Evolutionary conservation across 495 filamentous ascomycete genomes (phyloP).

Genomic region (Immersiella caudata): DNA sequence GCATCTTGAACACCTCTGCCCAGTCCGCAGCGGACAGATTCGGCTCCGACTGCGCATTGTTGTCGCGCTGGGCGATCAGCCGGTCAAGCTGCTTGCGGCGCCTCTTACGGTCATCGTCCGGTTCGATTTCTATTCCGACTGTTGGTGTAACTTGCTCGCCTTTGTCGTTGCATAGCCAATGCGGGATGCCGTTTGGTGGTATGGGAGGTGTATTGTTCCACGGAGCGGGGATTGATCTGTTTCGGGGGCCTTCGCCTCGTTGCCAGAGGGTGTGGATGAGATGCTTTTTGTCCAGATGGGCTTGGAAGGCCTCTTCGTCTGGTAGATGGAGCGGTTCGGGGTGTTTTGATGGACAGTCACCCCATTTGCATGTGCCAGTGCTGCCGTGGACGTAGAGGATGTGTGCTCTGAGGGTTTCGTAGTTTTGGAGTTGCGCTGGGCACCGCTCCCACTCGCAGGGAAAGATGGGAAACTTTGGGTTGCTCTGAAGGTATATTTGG

Average conservation of each 20-base stretch:
- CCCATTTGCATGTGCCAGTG: constrained; percentile 41
- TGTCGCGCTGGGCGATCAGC: constrained; percentile 34
- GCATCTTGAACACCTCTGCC: constrained; percentile 14
- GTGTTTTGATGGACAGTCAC: constrained; percentile 31
- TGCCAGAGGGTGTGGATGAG: constrained; percentile 63
- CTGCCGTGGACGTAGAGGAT: constrained; percentile 57
- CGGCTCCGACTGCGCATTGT: constrained; percentile 48
- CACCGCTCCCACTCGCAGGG: constrained; percentile 53
- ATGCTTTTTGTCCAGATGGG: constrained; percentile 65
- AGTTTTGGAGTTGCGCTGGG: constrained; percentile 71
- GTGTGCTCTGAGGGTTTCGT: constrained; percentile 70
- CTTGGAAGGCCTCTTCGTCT: constrained; percentile 50
- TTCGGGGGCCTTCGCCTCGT: constrained; percentile 63
- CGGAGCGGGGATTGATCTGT: constrained; percentile 26
- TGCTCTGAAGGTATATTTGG: constrained; percentile 31
- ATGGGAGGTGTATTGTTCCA: background rate
- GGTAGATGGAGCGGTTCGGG: constrained; percentile 22
- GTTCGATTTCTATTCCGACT: constrained; percentile 43
- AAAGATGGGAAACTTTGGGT: constrained; percentile 35
- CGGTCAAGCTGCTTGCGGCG: constrained; percentile 37
- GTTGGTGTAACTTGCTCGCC: constrained; percentile 52
- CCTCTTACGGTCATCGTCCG: constrained; percentile 39
- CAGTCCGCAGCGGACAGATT: constrained; percentile 34
- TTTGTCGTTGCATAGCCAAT: constrained; percentile 44
- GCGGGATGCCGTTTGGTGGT: constrained; percentile 29